Evolutionary conservation across 805 yeast species (phyloP).

Genomic region (Zygosaccharomyces lentus): DNA sequence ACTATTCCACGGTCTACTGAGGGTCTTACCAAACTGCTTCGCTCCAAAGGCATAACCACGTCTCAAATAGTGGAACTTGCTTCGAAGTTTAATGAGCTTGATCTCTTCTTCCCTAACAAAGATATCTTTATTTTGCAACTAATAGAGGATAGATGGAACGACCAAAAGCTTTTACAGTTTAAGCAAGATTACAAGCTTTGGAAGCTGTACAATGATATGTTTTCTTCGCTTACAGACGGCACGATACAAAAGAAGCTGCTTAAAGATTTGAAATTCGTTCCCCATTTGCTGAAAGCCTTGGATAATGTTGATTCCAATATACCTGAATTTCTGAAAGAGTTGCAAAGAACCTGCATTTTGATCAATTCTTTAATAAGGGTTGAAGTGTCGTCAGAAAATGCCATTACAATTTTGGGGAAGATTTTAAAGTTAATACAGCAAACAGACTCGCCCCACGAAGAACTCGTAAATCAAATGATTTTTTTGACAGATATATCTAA

Average conservation of each 20-base stretch:
- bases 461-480: constrained; percentile 19
- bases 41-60: constrained; percentile 48
- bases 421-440: constrained; percentile 13
- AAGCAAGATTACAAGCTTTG: constrained; percentile 45
- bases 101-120: constrained; percentile 51
- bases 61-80: constrained; percentile 40
- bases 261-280: constrained; percentile 41
- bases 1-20: constrained; percentile 39
- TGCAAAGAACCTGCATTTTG: constrained; percentile 18
- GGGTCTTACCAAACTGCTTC: constrained; percentile 50
- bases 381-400: constrained; percentile 26
- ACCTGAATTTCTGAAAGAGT: constrained; percentile 11
- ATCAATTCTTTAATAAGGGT: constrained; percentile 26
- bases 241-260: constrained; percentile 39
- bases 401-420: constrained; percentile 22
- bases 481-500: constrained; percentile 22
- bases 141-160: constrained; percentile 56
- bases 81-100: constrained; percentile 35
- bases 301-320: constrained; percentile 12
- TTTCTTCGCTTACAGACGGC: constrained; percentile 34
- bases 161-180: constrained; percentile 41
- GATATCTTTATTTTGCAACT: constrained; percentile 54
- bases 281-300: constrained; percentile 22
- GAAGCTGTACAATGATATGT: constrained; percentile 44
- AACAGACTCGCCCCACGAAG: background rate